Evolutionary conservation across 306 rosid species (phyloP), one percentile per base, ranked within the genome.

Genomic region (Macrotyloma uniflorum): DNA sequence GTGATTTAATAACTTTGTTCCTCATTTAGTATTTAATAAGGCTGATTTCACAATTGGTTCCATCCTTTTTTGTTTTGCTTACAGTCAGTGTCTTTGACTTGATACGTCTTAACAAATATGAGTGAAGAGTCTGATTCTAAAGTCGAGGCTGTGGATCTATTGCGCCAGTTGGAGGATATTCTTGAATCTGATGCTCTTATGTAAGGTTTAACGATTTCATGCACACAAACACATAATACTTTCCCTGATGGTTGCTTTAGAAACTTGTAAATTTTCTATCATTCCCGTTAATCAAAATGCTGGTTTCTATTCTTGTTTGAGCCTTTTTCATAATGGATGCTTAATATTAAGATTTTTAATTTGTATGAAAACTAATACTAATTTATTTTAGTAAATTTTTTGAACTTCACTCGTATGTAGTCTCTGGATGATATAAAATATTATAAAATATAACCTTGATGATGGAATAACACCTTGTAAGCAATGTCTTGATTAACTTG

Each of bases 161-260:
- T 95, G 79, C 73, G 55, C 61, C 89, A 87, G 49, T 87, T 92
- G 72, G 90, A 95, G 74, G 82, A 62, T n/a, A 86, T 87, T 58
- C 85, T 95, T 67, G 91, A 91, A 40, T 85, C 89, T 18, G 93
- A 95, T 67, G 88, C 91, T 58, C 75, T 79, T 40, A 90, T 95
- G 98, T 95, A 86, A 88, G 89, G 24, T 72, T 77, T 32, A 70
- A 20, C 23, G n/a, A 51, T 59, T 62, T 63, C 26, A 38, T 50
- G 35, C 19, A n/a, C 14, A 40, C 53, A 32, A 24, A 62, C 45
- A 67, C 18, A 61, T 73, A 16, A 46, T 30, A 36, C 46, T n/a
- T 49, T 47, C 57, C 58, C 35, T 67, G 65, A 24, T 66, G 30
- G 55, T 72, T 72, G 57, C 49, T 67, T 57, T 6, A 26, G 67